Evolutionary conservation across 129 eudicot genomes (phyloP), one percentile per base, ranked within the genome.

Genomic region (Tanacetum coccineum): DNA sequence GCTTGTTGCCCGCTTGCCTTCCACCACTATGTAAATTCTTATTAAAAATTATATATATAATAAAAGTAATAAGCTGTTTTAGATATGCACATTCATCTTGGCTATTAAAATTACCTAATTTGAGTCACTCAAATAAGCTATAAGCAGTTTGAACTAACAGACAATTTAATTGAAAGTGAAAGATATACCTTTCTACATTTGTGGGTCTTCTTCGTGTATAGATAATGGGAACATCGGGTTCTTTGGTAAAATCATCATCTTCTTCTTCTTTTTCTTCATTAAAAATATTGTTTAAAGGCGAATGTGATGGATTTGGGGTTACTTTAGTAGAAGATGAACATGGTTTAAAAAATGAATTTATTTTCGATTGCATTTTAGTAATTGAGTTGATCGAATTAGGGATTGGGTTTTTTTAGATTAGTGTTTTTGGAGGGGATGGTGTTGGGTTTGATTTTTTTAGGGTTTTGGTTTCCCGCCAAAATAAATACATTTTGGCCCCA

Each of bases 361-460:
- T 84, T 61, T 64, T 78, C 28, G 83, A 64, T 77, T 84, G 87
- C 90, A 84, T 84, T 61, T 28, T 47, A 20, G 7, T 15, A 9
- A 12, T 26, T 17, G 13, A 46, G 11, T 45, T 64, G 18, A 13
- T 56, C 13, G 1, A 36, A 13, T 26, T 60, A 3, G 50, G 51
- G 36, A 40, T 54, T 53, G 28, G 4, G 13, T 21, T 64, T 22
- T 25, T 25, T n/a, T n/a, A n/a, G n/a, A n/a, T n/a, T 9, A 26
- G 4, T 20, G 9, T 26, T 3, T 26, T 26, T 26, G 32, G 32
- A 26, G 32, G 32, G 32, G 32, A 26, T 26, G 32, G 32, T 26
- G 2, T 26, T 26, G 28, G 28, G 28, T 26, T 26, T 26, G 32
- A 26, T 26, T 26, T 26, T 3, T 26, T 26, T 0, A 3, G 32